Conservation (phyloP, 805 yeast genomes). For the Spathaspora arborariae region DNA sequence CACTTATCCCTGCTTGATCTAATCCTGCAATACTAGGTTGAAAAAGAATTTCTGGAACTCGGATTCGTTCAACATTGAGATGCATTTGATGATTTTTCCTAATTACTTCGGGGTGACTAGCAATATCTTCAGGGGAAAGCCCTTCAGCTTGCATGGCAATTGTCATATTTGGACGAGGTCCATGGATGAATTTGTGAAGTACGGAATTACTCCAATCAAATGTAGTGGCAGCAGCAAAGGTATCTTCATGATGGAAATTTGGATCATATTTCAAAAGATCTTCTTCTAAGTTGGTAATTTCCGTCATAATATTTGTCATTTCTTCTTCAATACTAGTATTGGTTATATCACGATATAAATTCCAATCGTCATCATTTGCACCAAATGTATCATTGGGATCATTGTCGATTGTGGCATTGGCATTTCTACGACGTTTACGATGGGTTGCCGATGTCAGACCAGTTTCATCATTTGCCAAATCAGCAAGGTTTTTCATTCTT, state of each 20-base stretch:
- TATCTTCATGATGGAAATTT: conserved; percentile 78
- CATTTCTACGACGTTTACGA: conserved; percentile 42
- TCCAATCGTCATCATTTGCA: conserved; percentile 95
- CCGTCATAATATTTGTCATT: conserved; percentile 68
- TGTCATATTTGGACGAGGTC: conserved; percentile 81
- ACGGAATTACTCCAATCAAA: conserved; percentile 82
- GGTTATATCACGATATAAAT: conserved; percentile 79
- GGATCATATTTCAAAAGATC: conserved; percentile 81
- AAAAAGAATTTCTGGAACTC: conserved; percentile 88
- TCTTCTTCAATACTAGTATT: conserved; percentile 74
- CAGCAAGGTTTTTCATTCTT: conserved; percentile 88
- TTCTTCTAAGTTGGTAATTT: conserved; percentile 61
- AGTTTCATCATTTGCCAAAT: conserved; percentile 70
- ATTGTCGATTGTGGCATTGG: conserved; percentile 70
- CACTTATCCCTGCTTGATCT: conserved; percentile 93
- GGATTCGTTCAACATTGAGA: conserved; percentile 82
- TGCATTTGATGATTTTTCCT: conserved; percentile 89
- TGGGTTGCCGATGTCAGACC: conserved; percentile 44
- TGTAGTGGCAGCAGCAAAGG: conserved; percentile 62
- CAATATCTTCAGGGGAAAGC: conserved; percentile 38
- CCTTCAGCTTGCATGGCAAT: conserved; percentile 41
- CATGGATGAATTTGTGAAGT: conserved; percentile 81
- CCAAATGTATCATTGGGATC: conserved; percentile 95
- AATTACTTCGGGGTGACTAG: conserved; percentile 56
- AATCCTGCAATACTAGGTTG: conserved; percentile 93